Percentiles rank a stretch among this genome's conserved stretches.
Conservation (phyloP, 805 yeast genomes). For the Starmerella cellae region DNA sequence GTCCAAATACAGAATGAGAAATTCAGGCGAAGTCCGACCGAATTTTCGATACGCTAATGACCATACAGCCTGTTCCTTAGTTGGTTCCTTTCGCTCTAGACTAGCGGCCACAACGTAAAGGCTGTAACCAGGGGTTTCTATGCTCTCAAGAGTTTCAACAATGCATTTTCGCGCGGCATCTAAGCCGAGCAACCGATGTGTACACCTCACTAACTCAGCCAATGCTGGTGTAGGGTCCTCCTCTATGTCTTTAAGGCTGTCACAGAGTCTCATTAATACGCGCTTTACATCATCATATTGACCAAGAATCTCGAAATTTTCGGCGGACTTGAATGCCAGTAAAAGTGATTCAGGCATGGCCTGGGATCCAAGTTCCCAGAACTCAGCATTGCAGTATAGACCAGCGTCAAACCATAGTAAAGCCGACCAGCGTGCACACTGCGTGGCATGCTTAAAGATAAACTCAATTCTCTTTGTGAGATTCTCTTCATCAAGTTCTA, state of each 20-base stretch:
- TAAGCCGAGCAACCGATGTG: conserved; percentile 51
- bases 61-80: conserved; percentile 33
- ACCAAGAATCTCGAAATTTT: conserved; percentile 48
- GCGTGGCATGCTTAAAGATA: conserved; percentile 58
- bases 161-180: conserved; percentile 63
- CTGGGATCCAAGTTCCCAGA: conserved; percentile 41
- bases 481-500: conserved; percentile 41
- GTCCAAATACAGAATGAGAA: conserved; percentile 54
- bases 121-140: conserved; percentile 37
- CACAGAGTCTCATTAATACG: conserved; percentile 40
- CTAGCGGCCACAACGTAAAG: conserved; percentile 73
- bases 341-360: conserved; percentile 62
- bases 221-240: conserved; percentile 47
- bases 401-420: conserved; percentile 60
- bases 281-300: conserved; percentile 39
- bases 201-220: conserved; percentile 54
- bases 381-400: conserved; percentile 24
- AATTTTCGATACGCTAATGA: conserved; percentile 60
- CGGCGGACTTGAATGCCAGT: conserved; percentile 54
- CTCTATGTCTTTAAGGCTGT: conserved; percentile 26
- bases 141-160: conserved; percentile 48
- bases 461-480: conserved; percentile 48
- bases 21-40: conserved; percentile 38
- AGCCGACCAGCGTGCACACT: conserved; percentile 48
- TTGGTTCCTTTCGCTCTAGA: conserved; percentile 51